Evolutionary conservation across 306 rosid genomes (phyloP).

Genomic region (Cucumis melo): DNA sequence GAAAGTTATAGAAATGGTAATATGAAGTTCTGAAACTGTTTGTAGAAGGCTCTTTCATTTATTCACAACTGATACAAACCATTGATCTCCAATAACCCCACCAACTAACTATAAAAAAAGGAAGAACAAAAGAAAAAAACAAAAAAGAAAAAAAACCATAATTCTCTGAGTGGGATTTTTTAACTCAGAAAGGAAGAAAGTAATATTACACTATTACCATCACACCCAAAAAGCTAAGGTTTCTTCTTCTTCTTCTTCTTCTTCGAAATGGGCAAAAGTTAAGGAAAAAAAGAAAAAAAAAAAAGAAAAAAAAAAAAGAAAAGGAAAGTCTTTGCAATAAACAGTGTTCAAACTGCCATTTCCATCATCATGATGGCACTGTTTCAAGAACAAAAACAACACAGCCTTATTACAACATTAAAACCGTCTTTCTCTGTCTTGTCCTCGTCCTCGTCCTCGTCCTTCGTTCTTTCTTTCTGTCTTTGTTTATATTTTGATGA

Average conservation of each 20-base stretch:
- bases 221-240: not conserved
- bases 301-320: not conserved
- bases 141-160: not conserved
- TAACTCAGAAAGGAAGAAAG: not conserved
- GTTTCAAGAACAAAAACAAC: slow-evolving; percentile 28
- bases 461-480: not conserved
- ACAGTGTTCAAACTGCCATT: slow-evolving; percentile 19
- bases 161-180: not conserved
- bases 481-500: not conserved
- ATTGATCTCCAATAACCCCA: slow-evolving; percentile 1
- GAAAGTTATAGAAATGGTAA: not conserved
- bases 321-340: slow-evolving; percentile 12
- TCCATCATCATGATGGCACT: not conserved
- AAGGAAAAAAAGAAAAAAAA: too few species aligned
- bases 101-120: not conserved
- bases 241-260: not conserved
- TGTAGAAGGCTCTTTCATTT: not conserved
- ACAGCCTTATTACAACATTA: slow-evolving; percentile 53
- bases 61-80: not conserved
- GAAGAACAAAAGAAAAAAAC: too few species aligned
- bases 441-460: too few species aligned
- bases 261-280: not conserved
- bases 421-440: not conserved
- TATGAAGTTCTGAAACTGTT: not conserved
- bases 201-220: not conserved